A percentile compares a stretch with the other conserved stretches of the same genome.
phyloP scores from a whole-genome alignment of 1,284 basidiomycete species.

The Vanrija sp. region DNA sequence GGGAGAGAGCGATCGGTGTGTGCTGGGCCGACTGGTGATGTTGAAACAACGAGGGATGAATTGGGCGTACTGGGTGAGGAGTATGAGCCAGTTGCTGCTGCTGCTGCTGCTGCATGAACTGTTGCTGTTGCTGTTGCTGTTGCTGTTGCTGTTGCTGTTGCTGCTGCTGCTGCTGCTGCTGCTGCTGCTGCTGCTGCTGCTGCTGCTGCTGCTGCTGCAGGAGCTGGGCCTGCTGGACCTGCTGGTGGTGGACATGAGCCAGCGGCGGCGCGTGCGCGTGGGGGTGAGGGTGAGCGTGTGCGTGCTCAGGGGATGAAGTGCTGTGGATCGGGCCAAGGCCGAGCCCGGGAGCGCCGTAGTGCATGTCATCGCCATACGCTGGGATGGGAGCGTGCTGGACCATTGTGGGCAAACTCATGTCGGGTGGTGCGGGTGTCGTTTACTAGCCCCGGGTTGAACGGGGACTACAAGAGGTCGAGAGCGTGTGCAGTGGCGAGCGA shows the following conservation, averaged over 20 bases:
- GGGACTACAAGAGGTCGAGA: no score
- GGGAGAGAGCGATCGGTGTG: not conserved
- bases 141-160: not conserved
- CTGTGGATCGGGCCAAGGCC: no score
- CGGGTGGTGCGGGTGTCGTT: no score
- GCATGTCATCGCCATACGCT: no score
- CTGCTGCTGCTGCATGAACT: conserved; percentile 6
- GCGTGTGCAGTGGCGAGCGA: no score
- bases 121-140: conserved; percentile 1
- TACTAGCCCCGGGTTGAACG: no score
- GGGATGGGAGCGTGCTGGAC: no score
- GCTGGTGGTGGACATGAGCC: not conserved
- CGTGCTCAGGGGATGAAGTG: no score
- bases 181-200: not conserved
- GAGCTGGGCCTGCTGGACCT: not conserved
- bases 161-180: not conserved
- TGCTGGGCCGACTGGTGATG: not conserved
- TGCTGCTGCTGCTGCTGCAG: not conserved
- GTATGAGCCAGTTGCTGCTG: not conserved
- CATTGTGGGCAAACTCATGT: no score
- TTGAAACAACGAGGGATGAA: not conserved
- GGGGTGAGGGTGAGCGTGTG: not conserved
- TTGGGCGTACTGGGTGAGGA: not conserved
- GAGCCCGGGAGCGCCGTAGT: no score
- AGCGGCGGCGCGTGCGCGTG: not conserved